phyloP scores from a whole-genome alignment of 805 yeast species.

The Priceomyces melissophilus region DNA sequence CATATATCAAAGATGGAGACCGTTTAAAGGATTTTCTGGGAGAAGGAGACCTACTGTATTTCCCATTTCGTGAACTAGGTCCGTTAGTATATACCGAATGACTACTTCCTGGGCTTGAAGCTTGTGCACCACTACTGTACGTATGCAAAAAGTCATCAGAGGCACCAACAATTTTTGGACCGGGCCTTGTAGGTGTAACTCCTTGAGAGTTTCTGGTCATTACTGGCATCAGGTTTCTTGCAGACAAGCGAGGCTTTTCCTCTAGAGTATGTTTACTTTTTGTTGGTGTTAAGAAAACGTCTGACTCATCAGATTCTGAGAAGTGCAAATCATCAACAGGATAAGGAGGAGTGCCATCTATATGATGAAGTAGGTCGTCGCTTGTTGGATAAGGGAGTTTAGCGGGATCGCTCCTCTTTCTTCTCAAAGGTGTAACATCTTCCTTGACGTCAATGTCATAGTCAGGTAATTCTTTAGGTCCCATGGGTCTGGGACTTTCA shows the following conservation, averaged over 20 bases:
- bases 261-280: not conserved
- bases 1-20: constrained; percentile 21
- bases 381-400: constrained; percentile 1
- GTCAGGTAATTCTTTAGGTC: constrained; percentile 38
- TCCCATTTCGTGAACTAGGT: not conserved
- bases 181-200: not conserved
- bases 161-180: not conserved
- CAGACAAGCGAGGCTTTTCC: not conserved
- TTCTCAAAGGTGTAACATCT: not conserved
- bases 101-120: no score
- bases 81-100: not conserved
- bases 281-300: not conserved
- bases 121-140: not conserved
- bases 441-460: constrained; percentile 14
- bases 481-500: constrained; percentile 38
- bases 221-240: constrained; percentile 3
- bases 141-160: constrained; percentile 1
- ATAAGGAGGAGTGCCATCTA: constrained; percentile 2
- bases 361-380: constrained; percentile 1
- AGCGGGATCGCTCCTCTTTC: no score
- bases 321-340: constrained; percentile 2
- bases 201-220: not conserved
- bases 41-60: constrained; percentile 26
- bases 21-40: constrained; percentile 22
- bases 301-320: constrained; percentile 1